phyloP scores from a whole-genome alignment of 2,329 filamentous ascomycete genomes.

The Colletotrichum salicis region DNA sequence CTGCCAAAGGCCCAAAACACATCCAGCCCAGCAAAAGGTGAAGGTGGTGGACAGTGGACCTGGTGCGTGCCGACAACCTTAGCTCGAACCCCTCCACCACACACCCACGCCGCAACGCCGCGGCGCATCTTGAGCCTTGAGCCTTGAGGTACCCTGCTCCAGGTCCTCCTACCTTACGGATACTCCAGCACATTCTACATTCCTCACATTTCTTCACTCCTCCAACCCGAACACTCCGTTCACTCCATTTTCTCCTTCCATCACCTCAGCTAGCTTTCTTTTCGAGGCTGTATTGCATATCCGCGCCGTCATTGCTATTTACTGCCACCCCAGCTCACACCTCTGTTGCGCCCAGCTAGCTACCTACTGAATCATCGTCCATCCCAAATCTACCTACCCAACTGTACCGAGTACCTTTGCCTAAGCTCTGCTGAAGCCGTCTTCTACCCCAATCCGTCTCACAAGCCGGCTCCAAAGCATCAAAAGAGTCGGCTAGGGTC shows the following conservation, averaged over 20 bases:
- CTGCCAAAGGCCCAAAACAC: slow-evolving; percentile 23
- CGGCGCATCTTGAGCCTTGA: neutral
- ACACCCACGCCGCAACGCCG: slow-evolving; percentile 2
- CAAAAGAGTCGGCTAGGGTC: slow-evolving; percentile 16
- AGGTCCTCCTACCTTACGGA: neutral
- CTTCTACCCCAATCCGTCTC: slow-evolving; percentile 23
- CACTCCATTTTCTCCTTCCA: neutral
- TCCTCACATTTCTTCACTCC: slow-evolving; percentile 4
- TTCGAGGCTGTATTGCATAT: slow-evolving; percentile 1
- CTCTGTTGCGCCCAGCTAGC: neutral
- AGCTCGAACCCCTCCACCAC: slow-evolving; percentile 23
- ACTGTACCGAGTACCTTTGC: neutral
- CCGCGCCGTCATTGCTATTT: neutral
- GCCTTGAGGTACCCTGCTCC: neutral
- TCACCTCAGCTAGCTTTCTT: neutral
- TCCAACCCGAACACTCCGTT: slow-evolving; percentile 7
- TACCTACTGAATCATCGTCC: too few species aligned
- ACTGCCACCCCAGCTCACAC: slow-evolving; percentile 13
- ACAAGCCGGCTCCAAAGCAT: neutral
- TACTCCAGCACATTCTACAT: slow-evolving; percentile 7
- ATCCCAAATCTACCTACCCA: too few species aligned
- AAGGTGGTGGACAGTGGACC: neutral
- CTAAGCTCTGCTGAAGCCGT: slow-evolving; percentile 8
- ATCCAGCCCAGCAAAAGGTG: neutral
- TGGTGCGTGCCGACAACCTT: slow-evolving; percentile 11